A percentile compares a stretch with the other conserved stretches of the same genome.
phyloP scores from a whole-genome alignment of 2,329 filamentous ascomycete genomes.

The Pseudophaeomoniella oleicola region DNA sequence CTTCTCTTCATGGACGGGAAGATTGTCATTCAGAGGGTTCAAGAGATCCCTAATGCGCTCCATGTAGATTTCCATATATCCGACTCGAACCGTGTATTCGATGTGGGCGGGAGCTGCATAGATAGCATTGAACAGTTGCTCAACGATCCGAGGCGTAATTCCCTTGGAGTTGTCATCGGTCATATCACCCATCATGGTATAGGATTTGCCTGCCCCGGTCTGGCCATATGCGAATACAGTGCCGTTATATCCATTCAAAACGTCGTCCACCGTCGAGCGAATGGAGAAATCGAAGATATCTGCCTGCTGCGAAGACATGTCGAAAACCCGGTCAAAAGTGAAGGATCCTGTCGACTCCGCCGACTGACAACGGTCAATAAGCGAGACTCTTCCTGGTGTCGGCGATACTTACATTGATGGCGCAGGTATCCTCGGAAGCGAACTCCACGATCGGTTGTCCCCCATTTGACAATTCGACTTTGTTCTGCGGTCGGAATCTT shows the following conservation, averaged over 20 bases:
- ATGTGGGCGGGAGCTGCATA: conserved; percentile 82
- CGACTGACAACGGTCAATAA: conserved; percentile 39
- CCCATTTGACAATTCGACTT: conserved; percentile 75
- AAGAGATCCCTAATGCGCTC: conserved; percentile 91
- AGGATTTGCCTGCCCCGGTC: conserved; percentile 96
- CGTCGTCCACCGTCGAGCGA: conserved; percentile 88
- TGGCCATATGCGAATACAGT: conserved; percentile 98
- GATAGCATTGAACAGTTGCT: conserved; percentile 95
- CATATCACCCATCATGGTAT: conserved; percentile 98
- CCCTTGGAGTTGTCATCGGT: conserved; percentile 77
- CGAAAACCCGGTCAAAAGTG: conserved; percentile 96
- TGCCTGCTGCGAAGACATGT: conserved; percentile 75
- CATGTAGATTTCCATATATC: conserved; percentile 99
- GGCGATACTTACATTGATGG: conserved; percentile 53
- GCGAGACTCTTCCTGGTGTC: not conserved
- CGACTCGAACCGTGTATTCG: conserved; percentile 96
- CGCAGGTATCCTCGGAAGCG: conserved; percentile 76
- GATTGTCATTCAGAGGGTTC: conserved; percentile 83
- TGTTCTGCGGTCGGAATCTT: conserved; percentile 95
- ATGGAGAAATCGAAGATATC: conserved; percentile 99
- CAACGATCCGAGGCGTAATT: conserved; percentile 91
- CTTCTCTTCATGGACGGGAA: conserved; percentile 97
- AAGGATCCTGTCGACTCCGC: conserved; percentile 72
- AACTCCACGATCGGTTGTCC: conserved; percentile 87
- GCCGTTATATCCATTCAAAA: conserved; percentile 97